These are phyloP conservation scores for Paratinospora sagittata DNA, from an alignment of 164 flowering plant genomes.

Conservation along the genomic window DNA sequence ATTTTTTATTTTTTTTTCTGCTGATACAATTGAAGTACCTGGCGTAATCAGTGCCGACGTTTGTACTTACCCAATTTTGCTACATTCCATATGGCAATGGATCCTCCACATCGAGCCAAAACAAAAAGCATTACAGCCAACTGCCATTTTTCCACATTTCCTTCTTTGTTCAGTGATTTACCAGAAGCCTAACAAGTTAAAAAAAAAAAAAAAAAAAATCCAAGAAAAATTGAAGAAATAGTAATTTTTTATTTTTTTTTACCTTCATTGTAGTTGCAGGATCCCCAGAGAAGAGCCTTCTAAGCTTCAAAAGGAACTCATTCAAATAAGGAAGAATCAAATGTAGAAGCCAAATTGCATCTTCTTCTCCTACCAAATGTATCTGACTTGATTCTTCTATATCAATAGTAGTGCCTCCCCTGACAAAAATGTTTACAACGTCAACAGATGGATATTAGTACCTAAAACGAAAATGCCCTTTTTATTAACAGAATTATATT, in stretches of 20 bases:
- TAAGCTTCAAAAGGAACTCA: slow-evolving; percentile 59
- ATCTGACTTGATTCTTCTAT: slow-evolving; percentile 23
- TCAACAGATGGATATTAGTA: too few relatives aligned
- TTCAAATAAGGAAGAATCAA: slow-evolving; percentile 75
- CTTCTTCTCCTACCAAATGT: slow-evolving; percentile 68
- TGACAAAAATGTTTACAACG: slow-evolving; percentile 14
- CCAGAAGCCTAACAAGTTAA: neutral
- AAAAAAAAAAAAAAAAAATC: neutral
- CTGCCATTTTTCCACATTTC: slow-evolving; percentile 35
- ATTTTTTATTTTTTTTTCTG: too few relatives aligned
- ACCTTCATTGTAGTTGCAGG: slow-evolving; percentile 89
- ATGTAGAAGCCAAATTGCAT: slow-evolving; percentile 66
- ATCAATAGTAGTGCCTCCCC: slow-evolving; percentile 34
- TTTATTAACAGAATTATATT: too few relatives aligned
- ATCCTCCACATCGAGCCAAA: slow-evolving; percentile 83
- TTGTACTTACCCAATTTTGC: slow-evolving; percentile 58
- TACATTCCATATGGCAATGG: slow-evolving; percentile 82
- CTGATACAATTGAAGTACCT: neutral
- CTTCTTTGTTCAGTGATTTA: neutral
- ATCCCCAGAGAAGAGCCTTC: slow-evolving; percentile 77
- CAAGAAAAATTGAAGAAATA: too few relatives aligned
- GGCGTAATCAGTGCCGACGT: neutral
- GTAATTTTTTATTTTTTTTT: too few relatives aligned
- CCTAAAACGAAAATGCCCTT: too few relatives aligned
- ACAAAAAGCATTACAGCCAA: slow-evolving; percentile 74